A percentile compares a stretch with the other conserved stretches of the same genome.
Evolutionary conservation across 768 basidiomycete species (phyloP).

Genomic region (Psilocybe cubensis): DNA sequence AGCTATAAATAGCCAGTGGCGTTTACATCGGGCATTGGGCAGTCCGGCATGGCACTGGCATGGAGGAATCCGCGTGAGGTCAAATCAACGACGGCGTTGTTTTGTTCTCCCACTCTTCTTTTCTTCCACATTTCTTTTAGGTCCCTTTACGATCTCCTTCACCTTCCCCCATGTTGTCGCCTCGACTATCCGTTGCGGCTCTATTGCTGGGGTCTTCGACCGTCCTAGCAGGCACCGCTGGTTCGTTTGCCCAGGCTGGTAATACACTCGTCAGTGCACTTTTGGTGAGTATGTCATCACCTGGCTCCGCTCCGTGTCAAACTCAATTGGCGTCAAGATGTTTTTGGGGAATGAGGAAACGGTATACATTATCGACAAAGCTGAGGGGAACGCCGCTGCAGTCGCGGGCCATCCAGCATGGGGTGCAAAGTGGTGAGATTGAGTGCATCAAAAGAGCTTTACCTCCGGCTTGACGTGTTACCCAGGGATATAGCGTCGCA

Average conservation of each 20-base stretch:
- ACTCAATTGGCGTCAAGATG: slow-evolving; percentile 45
- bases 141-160: slow-evolving; percentile 24
- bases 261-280: slow-evolving; percentile 49
- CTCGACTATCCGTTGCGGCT: slow-evolving; percentile 39
- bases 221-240: slow-evolving; percentile 34
- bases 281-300: slow-evolving; percentile 41
- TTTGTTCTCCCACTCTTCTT: neutral
- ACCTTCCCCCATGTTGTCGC: slow-evolving; percentile 1
- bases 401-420: slow-evolving; percentile 75
- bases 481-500: slow-evolving; percentile 67
- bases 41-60: neutral
- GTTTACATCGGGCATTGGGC: neutral
- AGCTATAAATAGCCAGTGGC: neutral
- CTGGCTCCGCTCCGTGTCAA: neutral
- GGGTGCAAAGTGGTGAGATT: slow-evolving; percentile 66
- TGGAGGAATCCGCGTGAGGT: neutral
- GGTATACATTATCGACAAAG: slow-evolving; percentile 91
- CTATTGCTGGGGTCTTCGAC: slow-evolving; percentile 25
- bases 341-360: slow-evolving; percentile 79
- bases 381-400: slow-evolving; percentile 70
- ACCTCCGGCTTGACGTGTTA: neutral
- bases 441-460: neutral
- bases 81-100: neutral
- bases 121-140: neutral
- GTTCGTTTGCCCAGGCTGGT: slow-evolving; percentile 47